Evolutionary conservation across 164 flowering plant genomes (phyloP), one percentile per base, ranked within the genome.

Genomic region (Taxillus chinensis): DNA sequence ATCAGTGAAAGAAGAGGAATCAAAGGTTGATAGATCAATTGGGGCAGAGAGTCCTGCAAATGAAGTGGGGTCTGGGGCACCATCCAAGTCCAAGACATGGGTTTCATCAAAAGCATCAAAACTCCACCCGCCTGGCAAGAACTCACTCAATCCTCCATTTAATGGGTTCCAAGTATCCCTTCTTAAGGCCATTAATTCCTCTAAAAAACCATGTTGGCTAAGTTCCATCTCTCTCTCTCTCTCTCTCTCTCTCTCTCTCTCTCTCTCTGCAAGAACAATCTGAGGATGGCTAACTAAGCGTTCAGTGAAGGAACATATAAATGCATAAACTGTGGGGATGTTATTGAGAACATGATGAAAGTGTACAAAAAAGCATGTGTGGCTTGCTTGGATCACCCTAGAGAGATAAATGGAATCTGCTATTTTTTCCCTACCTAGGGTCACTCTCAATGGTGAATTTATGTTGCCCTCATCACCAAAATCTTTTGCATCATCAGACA

Each of bases 141-240:
- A 67, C 67, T 75, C 80, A 66, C 46, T 71, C 71, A 70, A 46
- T 52, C 71, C 73, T 55, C 52, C 14, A 17, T 76, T 68, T 41
- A 59, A 73, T 62, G 68, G 62, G 46, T 71, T 71, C 78, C 80
- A 79, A 48, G 59, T 63, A 1, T 83, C 87, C 67, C 74, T 78
- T 69, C 73, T 84, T 63, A 80, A 75, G 57, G 76, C 73, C 10
- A 82, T 63, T 42, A 85, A 62, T 56, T 85, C 87, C 73, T 86
- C 95, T 43, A 83, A 68, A 68, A 82, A 70, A 54, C 75, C 81
- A 57, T 74, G 71, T 6, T 80, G 83, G 61, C 70, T 63, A 15
- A 79, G 65, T 78, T 86, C 92, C 92, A 84, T 84, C 55, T 61
- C 59, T 64, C 64, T 40, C 64, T 60, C 59, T 56, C 73, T 62